Percentiles rank a stretch among this genome's conserved stretches.
These are phyloP conservation scores for Gynochthodes officinalis DNA, from an alignment of 257 asterid species.

Conservation along the genomic window DNA sequence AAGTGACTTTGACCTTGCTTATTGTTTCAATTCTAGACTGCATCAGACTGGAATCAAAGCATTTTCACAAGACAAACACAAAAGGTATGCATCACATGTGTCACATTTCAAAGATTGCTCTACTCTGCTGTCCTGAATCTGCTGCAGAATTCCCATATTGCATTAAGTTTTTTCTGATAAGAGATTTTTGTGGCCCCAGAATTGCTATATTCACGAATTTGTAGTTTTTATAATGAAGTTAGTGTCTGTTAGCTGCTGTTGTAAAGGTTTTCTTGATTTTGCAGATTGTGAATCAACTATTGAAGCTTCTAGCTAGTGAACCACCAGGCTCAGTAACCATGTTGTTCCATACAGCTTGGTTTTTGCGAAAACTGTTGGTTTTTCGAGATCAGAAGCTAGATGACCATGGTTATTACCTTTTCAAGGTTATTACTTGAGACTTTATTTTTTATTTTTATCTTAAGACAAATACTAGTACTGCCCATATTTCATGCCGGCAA, in stretches of 20 bases:
- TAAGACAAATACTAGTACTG: neutral
- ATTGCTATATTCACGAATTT: neutral
- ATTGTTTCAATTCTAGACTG: neutral
- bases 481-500: neutral
- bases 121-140: neutral
- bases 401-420: conserved; percentile 7
- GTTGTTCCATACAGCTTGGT: conserved; percentile 20
- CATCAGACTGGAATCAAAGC: conserved; percentile 2
- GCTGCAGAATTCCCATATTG: neutral
- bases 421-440: conserved; percentile 14
- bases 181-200: neutral
- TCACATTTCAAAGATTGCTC: neutral
- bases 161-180: neutral
- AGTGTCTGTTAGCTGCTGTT: neutral
- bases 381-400: conserved; percentile 13
- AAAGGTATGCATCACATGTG: conserved; percentile 1
- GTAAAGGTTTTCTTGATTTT: neutral
- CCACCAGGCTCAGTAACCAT: conserved; percentile 9
- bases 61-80: neutral
- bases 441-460: too few relatives aligned
- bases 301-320: conserved; percentile 17
- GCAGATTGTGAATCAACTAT: conserved; percentile 12
- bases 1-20: neutral
- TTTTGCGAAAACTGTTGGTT: conserved; percentile 18
- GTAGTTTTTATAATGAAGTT: neutral